Evolutionary conservation across 345 rosid species (phyloP).

Genomic region (Euclidium syriacum): DNA sequence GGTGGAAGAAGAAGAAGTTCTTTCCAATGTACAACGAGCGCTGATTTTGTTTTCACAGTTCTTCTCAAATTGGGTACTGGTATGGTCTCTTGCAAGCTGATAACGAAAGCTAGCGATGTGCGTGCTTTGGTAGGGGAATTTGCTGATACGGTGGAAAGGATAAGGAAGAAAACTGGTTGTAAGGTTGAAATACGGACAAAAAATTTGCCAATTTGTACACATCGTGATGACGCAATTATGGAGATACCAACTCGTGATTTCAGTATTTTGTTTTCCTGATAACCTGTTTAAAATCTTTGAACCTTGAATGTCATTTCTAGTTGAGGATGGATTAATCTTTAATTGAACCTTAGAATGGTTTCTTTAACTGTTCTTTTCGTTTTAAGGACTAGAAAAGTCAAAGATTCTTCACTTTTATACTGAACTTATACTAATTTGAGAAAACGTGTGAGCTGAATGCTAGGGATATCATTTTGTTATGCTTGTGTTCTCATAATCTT

Average conservation of each 20-base stretch:
- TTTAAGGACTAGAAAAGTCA: too few relatives aligned
- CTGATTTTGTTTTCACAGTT: constrained; percentile 67
- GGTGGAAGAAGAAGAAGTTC: constrained; percentile 31
- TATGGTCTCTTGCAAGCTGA: constrained; percentile 52
- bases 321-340: too few relatives aligned
- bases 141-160: constrained; percentile 58
- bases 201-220: constrained; percentile 48
- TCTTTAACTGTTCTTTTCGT: too few relatives aligned
- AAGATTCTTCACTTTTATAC: not conserved
- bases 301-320: not conserved
- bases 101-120: constrained; percentile 49
- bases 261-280: not conserved
- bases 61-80: constrained; percentile 17
- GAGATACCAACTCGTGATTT: constrained; percentile 40
- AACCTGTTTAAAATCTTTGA: not conserved
- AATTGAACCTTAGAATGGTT: too few relatives aligned
- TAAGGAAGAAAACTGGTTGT: constrained; percentile 50
- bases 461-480: too few relatives aligned
- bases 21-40: constrained; percentile 67
- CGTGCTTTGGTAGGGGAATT: constrained; percentile 59
- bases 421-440: too few relatives aligned
- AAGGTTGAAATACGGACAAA: constrained; percentile 40
- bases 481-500: not conserved
- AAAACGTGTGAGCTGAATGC: too few relatives aligned
- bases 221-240: constrained; percentile 46